Evolutionary conservation across 2,329 filamentous ascomycete genomes (phyloP), one percentile per base, ranked within the genome.

Genomic region (Tolypocladium cylindrosporum): DNA sequence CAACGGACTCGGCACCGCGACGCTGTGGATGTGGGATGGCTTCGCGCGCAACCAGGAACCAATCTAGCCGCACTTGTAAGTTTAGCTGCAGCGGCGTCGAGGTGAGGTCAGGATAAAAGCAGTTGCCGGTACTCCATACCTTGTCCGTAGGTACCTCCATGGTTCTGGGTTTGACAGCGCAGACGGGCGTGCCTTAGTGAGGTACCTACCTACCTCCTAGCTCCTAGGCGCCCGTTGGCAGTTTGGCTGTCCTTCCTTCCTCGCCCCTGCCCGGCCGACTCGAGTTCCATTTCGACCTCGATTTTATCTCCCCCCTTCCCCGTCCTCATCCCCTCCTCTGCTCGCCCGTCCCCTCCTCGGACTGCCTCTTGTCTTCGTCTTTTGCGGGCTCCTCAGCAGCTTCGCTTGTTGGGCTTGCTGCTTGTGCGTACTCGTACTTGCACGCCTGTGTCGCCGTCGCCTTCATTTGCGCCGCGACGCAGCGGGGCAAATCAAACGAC

Each of bases 401-500:
- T 21, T 55, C 40, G n/a, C 40, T 36, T 40, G 52, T 19, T n/a
- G 39, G 37, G 53, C 24, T 43, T 55, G 37, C 24, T 34, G 53
- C 37, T 39, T 37, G 34, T 40, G 51, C n/a, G 14, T 42, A 41
- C 36, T 19, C n/a, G 14, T 42, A 41, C 36, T 19, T 48, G 31
- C 19, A 14, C 48, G 31, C 14, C 48, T 39, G 41, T 51, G 50
- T 57, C 51, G 37, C 52, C 34, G 45, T 19, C 27, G 31, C 31
- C 37, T 7, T 51, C 43, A 52, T 43, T 19, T 52, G 57, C 54
- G 53, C 57, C 13, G 57, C 57, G 37, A 34, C 36, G 24, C 55
- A 39, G 48, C 57, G 57, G 58, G 55, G 36, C 55, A 36, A 36
- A 43, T 55, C 58, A 57, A 39, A 51, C 52, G 36, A n/a, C 24